Evolutionary conservation across 192 early-diverging fungal species (phyloP), one percentile per base, ranked within the genome.

Genomic region (Podila verticillata): DNA sequence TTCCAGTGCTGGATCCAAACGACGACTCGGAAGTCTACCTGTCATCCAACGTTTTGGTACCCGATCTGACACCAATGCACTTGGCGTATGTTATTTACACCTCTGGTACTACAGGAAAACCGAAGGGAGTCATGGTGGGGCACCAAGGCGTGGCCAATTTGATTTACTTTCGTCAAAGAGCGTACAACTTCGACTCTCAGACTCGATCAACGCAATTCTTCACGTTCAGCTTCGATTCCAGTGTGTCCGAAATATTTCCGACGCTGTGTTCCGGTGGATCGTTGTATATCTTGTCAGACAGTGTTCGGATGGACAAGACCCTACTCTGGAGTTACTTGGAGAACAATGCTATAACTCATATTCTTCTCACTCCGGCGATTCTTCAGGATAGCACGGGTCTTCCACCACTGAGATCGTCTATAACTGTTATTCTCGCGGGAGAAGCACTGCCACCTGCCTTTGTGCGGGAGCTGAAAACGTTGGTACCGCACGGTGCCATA

Each of bases 31-130:
- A 34, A 34, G 1, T 85, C 73, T 28, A 66, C 64, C 34, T 26
- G 44, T 10, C 26, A 56, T 31, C 68, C 9, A 61, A 34, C 22
- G 19, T 17, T 48, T 29, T 49, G 39, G 47, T 62, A 10, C 44
- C 28, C n/a, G 59, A 47, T 20, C 47, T 70, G n/a, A 24, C 13
- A 5, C 47, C 59, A 34, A 36, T 9, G 2, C 59, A 70, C 36
- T 39, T 70, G 10, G 75, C 68, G 4, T 70, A 70, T 51, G 48
- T 68, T n/a, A 68, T 68, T n/a, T 68, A 68, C 35, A 68, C 82
- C 68, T 83, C 82, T 32, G 77, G 75, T 2, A 74, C 82, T 0
- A 83, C 82, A 32, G 82, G 82, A 8, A 60, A 39, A 26, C 82
- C 82, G 15, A 83, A 83, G 47, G 74, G 74, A 19, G 65, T 81